Conservation (phyloP, 2,329 filamentous ascomycete genomes). For the Exophiala sideris region DNA sequence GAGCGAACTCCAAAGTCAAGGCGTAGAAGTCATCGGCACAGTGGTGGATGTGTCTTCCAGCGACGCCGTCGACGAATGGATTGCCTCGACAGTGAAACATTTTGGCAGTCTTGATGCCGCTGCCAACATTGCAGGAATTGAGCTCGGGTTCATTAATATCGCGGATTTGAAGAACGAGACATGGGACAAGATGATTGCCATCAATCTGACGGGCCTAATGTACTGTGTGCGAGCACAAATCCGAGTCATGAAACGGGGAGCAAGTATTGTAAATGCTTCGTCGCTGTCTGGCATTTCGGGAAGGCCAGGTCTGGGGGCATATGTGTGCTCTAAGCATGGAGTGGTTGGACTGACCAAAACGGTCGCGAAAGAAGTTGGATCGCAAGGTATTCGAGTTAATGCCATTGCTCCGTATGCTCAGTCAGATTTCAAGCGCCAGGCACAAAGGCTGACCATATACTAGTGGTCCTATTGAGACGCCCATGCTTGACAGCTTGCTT, state of each 20-base stretch:
- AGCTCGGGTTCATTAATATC: conserved; percentile 23
- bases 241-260: conserved; percentile 38
- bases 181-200: conserved; percentile 38
- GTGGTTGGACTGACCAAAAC: conserved; percentile 44
- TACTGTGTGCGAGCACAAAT: conserved; percentile 41
- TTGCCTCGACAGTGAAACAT: conserved; percentile 13
- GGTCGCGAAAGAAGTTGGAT: conserved; percentile 34
- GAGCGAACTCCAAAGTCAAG: conserved; percentile 1
- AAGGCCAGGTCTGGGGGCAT: conserved; percentile 38
- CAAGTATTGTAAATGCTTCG: conserved; percentile 41
- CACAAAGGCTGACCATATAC: no score
- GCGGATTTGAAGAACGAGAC: conserved; percentile 35
- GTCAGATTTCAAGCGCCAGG: not conserved
- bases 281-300: conserved; percentile 37
- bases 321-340: conserved; percentile 42
- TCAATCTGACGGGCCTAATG: conserved; percentile 42
- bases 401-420: conserved; percentile 29
- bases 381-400: conserved; percentile 36
- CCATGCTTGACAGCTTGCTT: no score
- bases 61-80: conserved; percentile 18
- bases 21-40: conserved; percentile 7
- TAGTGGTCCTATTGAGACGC: no score
- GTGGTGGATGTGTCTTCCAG: conserved; percentile 14
- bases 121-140: conserved; percentile 20
- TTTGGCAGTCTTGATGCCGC: conserved; percentile 21